Conservation (phyloP, 169 alveolate species). For the Plasmodium knowlesi region DNA sequence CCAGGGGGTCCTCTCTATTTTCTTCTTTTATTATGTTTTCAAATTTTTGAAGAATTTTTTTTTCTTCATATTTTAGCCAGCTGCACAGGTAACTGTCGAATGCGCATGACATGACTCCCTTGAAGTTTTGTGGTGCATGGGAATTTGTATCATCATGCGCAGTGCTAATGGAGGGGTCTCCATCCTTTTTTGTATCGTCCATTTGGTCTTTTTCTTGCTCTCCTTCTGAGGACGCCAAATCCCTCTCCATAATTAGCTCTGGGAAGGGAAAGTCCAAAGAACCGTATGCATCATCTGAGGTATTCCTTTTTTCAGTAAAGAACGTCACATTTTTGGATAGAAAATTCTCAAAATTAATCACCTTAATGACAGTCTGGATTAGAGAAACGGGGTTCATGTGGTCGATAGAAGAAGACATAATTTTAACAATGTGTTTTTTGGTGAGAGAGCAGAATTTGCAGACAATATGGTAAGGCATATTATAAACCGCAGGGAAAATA, state of each 20-base stretch:
- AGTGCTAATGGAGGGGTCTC: not conserved
- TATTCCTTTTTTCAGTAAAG: not conserved
- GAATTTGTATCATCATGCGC: not conserved
- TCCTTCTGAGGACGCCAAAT: no score
- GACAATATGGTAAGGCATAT: slow-evolving; percentile 39
- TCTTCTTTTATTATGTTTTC: slow-evolving; percentile 53
- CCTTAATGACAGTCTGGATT: slow-evolving; percentile 66
- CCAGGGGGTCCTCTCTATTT: slow-evolving; percentile 2
- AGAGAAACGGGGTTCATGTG: slow-evolving; percentile 29
- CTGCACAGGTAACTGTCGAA: slow-evolving; percentile 68
- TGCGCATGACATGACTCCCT: slow-evolving; percentile 46
- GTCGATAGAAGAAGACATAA: slow-evolving; percentile 61
- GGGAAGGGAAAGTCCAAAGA: slow-evolving; percentile 66
- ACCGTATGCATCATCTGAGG: not conserved
- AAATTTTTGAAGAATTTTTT: slow-evolving; percentile 43
- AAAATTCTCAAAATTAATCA: slow-evolving; percentile 57
- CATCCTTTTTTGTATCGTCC: not conserved
- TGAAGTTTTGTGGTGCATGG: slow-evolving; percentile 10
- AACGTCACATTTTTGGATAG: slow-evolving; percentile 29
- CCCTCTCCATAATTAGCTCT: slow-evolving; percentile 6
- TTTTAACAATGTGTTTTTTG: slow-evolving; percentile 45
- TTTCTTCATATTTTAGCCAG: slow-evolving; percentile 72
- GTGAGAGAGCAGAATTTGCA: slow-evolving; percentile 51
- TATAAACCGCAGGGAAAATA: slow-evolving; percentile 54
- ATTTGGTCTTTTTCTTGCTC: not conserved